Conservation (phyloP, 2,329 filamentous ascomycete genomes). For the Fusarium concolor region DNA sequence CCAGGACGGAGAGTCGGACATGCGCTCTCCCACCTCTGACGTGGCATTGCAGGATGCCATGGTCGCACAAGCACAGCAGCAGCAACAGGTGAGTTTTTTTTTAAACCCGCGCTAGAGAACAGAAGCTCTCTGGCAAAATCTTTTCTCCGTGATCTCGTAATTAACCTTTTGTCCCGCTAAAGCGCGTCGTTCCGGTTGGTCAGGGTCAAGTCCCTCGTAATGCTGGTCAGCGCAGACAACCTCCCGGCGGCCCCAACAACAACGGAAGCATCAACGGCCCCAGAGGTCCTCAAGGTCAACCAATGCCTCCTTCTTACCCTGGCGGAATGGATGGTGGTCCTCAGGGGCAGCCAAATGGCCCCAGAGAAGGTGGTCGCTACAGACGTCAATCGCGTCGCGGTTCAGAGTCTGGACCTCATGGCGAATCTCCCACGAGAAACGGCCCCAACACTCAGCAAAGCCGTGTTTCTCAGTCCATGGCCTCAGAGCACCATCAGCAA, state of each 20-base stretch:
- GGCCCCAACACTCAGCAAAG: constrained; percentile 36
- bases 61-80: constrained; percentile 46
- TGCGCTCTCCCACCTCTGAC: constrained; percentile 45
- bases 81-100: constrained; percentile 39
- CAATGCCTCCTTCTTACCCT: constrained; percentile 39
- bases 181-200: constrained; percentile 45
- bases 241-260: constrained; percentile 14
- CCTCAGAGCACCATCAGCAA: constrained; percentile 33
- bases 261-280: constrained; percentile 22
- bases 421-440: constrained; percentile 24
- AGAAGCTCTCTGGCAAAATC: constrained; percentile 11
- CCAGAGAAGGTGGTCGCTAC: constrained; percentile 38
- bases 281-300: constrained; percentile 15
- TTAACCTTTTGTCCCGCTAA: constrained; percentile 27
- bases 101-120: neutral
- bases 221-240: constrained; percentile 38
- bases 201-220: constrained; percentile 41
- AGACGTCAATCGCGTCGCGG: constrained; percentile 42
- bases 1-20: constrained; percentile 39
- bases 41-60: constrained; percentile 47
- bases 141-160: constrained; percentile 20
- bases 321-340: constrained; percentile 35
- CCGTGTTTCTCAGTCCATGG: constrained; percentile 29
- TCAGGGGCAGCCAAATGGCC: constrained; percentile 28
- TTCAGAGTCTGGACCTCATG: constrained; percentile 36